A percentile compares a stretch with the other conserved stretches of the same genome.
Evolutionary conservation across 73 alveolate species (phyloP).

Genomic region (Symbiodinium pilosum): DNA sequence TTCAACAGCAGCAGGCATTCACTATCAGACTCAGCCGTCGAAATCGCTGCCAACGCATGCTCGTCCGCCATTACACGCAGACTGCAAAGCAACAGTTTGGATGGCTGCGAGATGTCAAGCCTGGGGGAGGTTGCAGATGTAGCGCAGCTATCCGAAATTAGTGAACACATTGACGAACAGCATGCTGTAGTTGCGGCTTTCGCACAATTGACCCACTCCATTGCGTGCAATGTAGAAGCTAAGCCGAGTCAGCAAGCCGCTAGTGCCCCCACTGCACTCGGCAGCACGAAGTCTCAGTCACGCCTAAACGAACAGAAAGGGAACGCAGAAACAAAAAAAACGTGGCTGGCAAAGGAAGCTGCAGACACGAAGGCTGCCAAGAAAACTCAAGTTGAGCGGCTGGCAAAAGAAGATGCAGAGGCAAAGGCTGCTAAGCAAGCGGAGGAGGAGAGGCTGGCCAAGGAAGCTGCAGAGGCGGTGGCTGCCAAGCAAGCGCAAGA

Average conservation of each 20-base stretch:
- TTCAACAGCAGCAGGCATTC: neutral
- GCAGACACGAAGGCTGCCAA: too few species aligned
- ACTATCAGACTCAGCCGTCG: neutral
- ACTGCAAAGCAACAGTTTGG: neutral
- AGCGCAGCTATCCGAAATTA: neutral
- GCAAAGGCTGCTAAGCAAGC: too few species aligned
- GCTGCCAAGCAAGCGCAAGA: neutral
- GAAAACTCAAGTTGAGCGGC: too few species aligned
- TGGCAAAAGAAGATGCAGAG: too few species aligned
- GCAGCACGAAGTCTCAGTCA: too few species aligned
- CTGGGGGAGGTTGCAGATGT: neutral
- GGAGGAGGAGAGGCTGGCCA: too few species aligned
- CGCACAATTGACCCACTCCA: neutral
- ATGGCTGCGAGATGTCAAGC: neutral
- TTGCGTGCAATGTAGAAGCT: neutral
- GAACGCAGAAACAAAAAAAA: too few species aligned
- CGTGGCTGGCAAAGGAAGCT: too few species aligned
- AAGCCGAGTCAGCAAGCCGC: too few species aligned
- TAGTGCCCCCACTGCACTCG: too few species aligned
- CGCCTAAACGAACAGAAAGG: too few species aligned
- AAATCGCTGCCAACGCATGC: neutral
- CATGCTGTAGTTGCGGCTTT: neutral
- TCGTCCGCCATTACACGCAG: neutral
- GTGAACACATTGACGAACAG: neutral
- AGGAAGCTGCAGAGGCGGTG: too few species aligned